Conservation (phyloP, 208 protist genomes). For the Crithidia thermophila region DNA sequence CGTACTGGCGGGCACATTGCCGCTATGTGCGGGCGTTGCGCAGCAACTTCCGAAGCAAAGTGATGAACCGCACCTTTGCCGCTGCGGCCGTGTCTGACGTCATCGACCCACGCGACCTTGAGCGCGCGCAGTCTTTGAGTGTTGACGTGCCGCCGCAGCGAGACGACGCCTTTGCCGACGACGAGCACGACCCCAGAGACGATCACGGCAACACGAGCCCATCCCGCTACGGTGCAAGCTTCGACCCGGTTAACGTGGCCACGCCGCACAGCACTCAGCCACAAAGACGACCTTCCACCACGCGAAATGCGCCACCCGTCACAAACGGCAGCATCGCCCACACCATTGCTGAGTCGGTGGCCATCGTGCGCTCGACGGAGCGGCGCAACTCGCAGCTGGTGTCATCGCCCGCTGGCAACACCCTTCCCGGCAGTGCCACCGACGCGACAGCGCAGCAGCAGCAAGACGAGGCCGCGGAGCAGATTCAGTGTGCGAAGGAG, state of each 20-base stretch:
- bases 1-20: conserved; percentile 35
- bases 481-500: conserved; percentile 10
- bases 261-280: not conserved
- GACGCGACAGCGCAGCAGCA: too few species aligned
- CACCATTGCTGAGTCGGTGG: conserved; percentile 23
- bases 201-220: too few species aligned
- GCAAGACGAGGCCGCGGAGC: conserved; percentile 18
- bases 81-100: conserved; percentile 1
- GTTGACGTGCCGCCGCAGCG: too few species aligned
- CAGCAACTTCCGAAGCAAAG: conserved; percentile 21
- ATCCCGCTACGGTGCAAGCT: not conserved
- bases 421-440: too few species aligned
- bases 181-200: too few species aligned
- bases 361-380: conserved; percentile 16
- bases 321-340: conserved; percentile 21
- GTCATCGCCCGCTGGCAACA: too few species aligned
- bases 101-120: conserved; percentile 8
- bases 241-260: not conserved
- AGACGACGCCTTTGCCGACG: too few species aligned
- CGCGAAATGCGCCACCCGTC: not conserved
- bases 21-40: conserved; percentile 44
- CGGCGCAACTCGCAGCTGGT: conserved; percentile 14
- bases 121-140: too few species aligned
- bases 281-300: not conserved
- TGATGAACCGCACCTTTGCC: conserved; percentile 38